phyloP scores from a whole-genome alignment of 2,329 filamentous ascomycete genomes.

The Passalora sequoiae region DNA sequence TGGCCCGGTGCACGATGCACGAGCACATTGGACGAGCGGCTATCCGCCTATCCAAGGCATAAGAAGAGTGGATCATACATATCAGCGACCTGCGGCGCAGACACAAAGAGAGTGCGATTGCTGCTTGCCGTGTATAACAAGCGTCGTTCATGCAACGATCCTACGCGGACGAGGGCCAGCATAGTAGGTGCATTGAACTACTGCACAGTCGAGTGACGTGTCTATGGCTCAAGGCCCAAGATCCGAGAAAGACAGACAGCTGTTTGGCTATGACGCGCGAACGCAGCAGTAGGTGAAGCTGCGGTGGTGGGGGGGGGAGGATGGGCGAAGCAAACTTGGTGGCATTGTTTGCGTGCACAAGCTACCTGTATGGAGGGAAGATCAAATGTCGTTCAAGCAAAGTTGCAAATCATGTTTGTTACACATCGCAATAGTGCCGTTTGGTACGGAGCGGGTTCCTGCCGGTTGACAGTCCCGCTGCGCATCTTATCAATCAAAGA shows the following conservation, averaged over 20 bases:
- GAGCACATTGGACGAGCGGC: background rate
- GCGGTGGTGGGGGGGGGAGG: constrained; percentile 9
- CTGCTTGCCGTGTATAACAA: constrained; percentile 13
- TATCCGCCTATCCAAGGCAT: constrained; percentile 15
- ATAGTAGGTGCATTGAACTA: constrained; percentile 7
- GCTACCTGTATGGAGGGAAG: background rate
- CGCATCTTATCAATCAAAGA: constrained; percentile 9
- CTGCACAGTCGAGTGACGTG: constrained; percentile 12
- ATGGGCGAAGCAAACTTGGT: constrained; percentile 14
- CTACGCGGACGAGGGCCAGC: constrained; percentile 5
- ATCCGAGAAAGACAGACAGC: constrained; percentile 7
- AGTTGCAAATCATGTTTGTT: constrained; percentile 7
- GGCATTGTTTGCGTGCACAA: constrained; percentile 10
- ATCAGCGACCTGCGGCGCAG: no score
- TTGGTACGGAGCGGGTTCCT: constrained; percentile 22
- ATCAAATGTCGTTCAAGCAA: background rate
- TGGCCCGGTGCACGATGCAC: constrained; percentile 6
- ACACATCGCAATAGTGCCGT: constrained; percentile 9
- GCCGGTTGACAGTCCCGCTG: constrained; percentile 21
- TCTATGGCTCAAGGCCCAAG: constrained; percentile 9
- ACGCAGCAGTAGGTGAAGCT: constrained; percentile 11
- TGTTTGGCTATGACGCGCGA: constrained; percentile 14
- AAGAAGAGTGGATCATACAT: no score
- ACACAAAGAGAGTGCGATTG: constrained; percentile 4
- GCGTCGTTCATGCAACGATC: constrained; percentile 20